phyloP scores from a whole-genome alignment of 140 eudicot genomes.

The Oenanthe javanica region DNA sequence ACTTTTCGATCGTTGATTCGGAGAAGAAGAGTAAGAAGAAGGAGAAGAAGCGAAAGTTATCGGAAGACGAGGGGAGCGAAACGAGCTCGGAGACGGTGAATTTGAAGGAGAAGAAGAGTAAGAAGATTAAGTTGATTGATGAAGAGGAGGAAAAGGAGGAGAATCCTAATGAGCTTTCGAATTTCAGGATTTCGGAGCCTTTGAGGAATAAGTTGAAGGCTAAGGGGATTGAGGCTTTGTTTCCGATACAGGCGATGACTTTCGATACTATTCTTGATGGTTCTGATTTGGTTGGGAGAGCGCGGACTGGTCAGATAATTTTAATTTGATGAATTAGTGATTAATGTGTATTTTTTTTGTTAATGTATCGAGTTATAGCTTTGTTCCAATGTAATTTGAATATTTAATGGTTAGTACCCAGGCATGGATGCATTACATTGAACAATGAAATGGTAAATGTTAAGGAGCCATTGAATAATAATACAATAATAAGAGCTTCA shows the following conservation, averaged over 20 bases:
- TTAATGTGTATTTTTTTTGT: background rate
- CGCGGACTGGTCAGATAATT: slow-evolving; percentile 89
- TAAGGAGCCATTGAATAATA: background rate
- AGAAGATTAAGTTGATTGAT: slow-evolving; percentile 33
- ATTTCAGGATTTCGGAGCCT: slow-evolving; percentile 71
- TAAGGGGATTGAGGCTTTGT: slow-evolving; percentile 72
- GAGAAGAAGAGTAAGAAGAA: slow-evolving; percentile 12
- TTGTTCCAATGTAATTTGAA: background rate
- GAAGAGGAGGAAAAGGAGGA: slow-evolving; percentile 29
- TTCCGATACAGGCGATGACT: slow-evolving; percentile 92
- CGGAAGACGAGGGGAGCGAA: slow-evolving; percentile 13
- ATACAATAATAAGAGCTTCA: background rate
- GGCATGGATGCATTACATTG: background rate
- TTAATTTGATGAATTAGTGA: background rate
- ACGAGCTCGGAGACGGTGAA: slow-evolving; percentile 15
- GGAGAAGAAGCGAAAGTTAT: slow-evolving; percentile 15
- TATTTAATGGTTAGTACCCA: background rate
- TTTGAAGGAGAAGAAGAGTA: slow-evolving; percentile 36
- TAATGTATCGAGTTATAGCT: background rate
- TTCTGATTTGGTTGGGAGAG: slow-evolving; percentile 92
- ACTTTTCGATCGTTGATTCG: background rate
- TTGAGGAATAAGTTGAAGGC: slow-evolving; percentile 55
- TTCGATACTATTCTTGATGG: slow-evolving; percentile 64
- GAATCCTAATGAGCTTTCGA: slow-evolving; percentile 62
- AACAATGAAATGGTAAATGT: background rate